Evolutionary conservation across 2,329 filamentous ascomycete species (phyloP).

Genomic region (Bipolaris sorokiniana): DNA sequence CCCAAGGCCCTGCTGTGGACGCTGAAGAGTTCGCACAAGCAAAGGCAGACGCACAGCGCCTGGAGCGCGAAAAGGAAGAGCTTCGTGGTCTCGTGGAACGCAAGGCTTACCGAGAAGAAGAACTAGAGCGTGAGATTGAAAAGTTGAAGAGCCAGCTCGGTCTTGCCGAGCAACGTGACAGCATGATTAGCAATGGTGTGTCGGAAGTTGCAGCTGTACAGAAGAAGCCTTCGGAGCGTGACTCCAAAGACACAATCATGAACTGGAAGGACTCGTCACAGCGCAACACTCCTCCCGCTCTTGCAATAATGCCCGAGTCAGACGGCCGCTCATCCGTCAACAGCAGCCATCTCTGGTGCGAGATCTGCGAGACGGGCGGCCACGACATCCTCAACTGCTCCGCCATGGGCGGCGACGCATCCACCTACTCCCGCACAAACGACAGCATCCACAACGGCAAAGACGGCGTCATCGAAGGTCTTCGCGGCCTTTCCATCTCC

Average conservation of each 20-base stretch:
- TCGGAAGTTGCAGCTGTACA: conserved; percentile 54
- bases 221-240: conserved; percentile 64
- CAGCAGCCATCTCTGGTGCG: conserved; percentile 80
- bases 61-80: conserved; percentile 82
- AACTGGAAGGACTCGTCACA: conserved; percentile 55
- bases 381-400: conserved; percentile 95
- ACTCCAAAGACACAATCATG: conserved; percentile 70
- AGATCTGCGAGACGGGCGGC: conserved; percentile 90
- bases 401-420: conserved; percentile 73
- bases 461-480: conserved; percentile 42
- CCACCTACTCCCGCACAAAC: conserved; percentile 25
- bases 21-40: conserved; percentile 62
- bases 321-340: conserved; percentile 67
- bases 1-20: conserved; percentile 35
- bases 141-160: conserved; percentile 54
- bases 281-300: conserved; percentile 51
- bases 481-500: conserved; percentile 43
- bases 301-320: conserved; percentile 72
- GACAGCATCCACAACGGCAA: conserved; percentile 33
- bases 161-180: conserved; percentile 56
- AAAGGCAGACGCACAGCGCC: conserved; percentile 67
- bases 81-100: conserved; percentile 74
- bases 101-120: conserved; percentile 77
- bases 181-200: conserved; percentile 60
- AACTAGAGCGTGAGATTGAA: conserved; percentile 83